Conservation (phyloP, 2,329 filamentous ascomycete species). For the Elsinoe perseae region DNA sequence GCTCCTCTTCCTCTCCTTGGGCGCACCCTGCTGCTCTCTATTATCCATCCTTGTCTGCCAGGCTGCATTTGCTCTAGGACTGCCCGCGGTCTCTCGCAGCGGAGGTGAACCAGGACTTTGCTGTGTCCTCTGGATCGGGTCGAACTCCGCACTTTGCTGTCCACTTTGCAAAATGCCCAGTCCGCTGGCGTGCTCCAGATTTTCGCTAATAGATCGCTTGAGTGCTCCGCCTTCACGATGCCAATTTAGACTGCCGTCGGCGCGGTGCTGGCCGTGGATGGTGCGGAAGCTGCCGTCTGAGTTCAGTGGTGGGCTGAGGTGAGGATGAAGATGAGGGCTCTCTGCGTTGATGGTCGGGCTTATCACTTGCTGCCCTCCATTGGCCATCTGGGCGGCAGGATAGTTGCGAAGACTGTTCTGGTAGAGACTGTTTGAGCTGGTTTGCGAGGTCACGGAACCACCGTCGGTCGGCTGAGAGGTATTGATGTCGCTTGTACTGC, state of each 20-base stretch:
- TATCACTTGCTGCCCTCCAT: background rate
- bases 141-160: background rate
- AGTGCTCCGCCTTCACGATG: background rate
- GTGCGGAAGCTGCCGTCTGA: slow-evolving; percentile 10
- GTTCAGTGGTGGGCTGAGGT: background rate
- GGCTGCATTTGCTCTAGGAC: background rate
- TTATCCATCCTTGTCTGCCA: background rate
- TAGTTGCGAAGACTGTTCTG: background rate
- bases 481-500: slow-evolving; percentile 21
- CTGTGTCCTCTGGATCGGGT: background rate
- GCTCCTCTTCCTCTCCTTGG: background rate
- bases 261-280: slow-evolving; percentile 15
- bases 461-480: slow-evolving; percentile 15
- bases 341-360: background rate
- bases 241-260: slow-evolving; percentile 12
- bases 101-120: background rate
- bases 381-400: background rate
- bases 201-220: background rate
- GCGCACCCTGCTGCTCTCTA: background rate
- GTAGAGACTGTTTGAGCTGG: background rate
- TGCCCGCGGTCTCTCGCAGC: background rate
- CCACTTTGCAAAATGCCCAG: background rate
- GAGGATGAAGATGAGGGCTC: background rate
- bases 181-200: background rate
- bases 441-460: background rate